Evolutionary conservation across 2,329 filamentous ascomycete genomes (phyloP).

Genomic region (Penicillium sp.): DNA sequence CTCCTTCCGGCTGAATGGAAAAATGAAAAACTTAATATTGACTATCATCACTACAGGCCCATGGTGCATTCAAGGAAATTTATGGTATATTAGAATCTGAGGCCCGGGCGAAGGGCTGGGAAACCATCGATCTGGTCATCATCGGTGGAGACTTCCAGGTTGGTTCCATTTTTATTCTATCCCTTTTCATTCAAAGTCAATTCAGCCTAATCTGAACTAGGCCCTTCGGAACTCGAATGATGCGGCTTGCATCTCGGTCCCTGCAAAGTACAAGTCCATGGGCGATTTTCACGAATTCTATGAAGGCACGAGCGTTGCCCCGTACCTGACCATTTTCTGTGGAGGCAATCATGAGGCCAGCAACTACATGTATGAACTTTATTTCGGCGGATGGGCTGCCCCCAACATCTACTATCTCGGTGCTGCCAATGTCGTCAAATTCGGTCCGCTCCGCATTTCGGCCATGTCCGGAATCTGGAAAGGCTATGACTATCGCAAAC

Average conservation of each 20-base stretch:
- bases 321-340: conserved; percentile 89
- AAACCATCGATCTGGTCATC: conserved; percentile 83
- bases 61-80: conserved; percentile 89
- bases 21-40: conserved; percentile 11
- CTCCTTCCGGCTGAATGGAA: neutral
- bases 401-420: conserved; percentile 98
- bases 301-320: conserved; percentile 73
- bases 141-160: conserved; percentile 96
- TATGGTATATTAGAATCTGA: conserved; percentile 76
- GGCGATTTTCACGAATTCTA: conserved; percentile 97
- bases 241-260: conserved; percentile 85
- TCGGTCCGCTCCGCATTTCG: conserved; percentile 84
- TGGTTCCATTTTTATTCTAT: conserved; percentile 26
- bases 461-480: conserved; percentile 96
- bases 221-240: conserved; percentile 87
- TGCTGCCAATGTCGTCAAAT: conserved; percentile 81
- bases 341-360: conserved; percentile 95
- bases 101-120: conserved; percentile 73
- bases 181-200: neutral
- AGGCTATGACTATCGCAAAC: conserved; percentile 79
- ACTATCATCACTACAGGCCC: conserved; percentile 62
- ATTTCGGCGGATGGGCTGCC: conserved; percentile 95
- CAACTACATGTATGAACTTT: conserved; percentile 87
- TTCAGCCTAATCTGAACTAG: conserved; percentile 45
- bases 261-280: conserved; percentile 81